Evolutionary conservation across 768 basidiomycete genomes (phyloP).

Genomic region (Boletus subparvulus): DNA sequence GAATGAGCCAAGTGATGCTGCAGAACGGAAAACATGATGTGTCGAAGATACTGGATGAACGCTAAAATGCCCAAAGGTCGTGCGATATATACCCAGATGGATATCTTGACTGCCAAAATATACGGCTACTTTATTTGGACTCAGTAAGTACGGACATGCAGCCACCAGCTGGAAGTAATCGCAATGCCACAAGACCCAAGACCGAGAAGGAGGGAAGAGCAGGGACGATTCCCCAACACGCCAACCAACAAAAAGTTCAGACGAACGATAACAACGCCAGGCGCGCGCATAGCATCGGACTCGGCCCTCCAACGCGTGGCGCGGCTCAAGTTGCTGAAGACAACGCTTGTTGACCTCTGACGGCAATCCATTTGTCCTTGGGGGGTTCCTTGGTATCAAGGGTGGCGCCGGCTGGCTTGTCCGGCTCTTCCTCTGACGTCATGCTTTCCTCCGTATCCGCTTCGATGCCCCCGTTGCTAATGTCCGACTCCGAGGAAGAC

Average conservation of each 20-base stretch:
- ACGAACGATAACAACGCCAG: conserved; percentile 4
- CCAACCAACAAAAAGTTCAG: conserved; percentile 14
- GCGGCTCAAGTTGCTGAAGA: conserved; percentile 12
- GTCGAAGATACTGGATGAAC: conserved; percentile 7
- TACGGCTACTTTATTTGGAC: conserved; percentile 24
- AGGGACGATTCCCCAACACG: not conserved
- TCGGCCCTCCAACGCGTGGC: not conserved
- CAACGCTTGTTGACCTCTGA: conserved; percentile 49
- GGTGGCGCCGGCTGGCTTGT: conserved; percentile 36
- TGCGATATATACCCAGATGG: conserved; percentile 10
- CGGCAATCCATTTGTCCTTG: conserved; percentile 77
- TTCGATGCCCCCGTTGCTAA: conserved; percentile 57
- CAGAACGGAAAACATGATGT: not conserved
- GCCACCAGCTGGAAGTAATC: conserved; percentile 18
- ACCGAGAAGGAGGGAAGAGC: not conserved
- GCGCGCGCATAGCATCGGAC: not conserved
- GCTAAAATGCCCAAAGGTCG: not conserved
- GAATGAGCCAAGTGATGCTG: not conserved
- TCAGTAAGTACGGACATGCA: conserved; percentile 20
- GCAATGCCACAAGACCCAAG: conserved; percentile 21
- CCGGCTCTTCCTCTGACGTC: conserved; percentile 67
- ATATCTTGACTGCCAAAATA: conserved; percentile 11
- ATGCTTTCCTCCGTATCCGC: conserved; percentile 76
- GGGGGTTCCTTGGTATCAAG: conserved; percentile 28
- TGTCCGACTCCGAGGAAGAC: conserved; percentile 60